Evolutionary conservation across 2,329 filamentous ascomycete genomes (phyloP), one percentile per base, ranked within the genome.

Genomic region (Bimuria novae-zelandiae): DNA sequence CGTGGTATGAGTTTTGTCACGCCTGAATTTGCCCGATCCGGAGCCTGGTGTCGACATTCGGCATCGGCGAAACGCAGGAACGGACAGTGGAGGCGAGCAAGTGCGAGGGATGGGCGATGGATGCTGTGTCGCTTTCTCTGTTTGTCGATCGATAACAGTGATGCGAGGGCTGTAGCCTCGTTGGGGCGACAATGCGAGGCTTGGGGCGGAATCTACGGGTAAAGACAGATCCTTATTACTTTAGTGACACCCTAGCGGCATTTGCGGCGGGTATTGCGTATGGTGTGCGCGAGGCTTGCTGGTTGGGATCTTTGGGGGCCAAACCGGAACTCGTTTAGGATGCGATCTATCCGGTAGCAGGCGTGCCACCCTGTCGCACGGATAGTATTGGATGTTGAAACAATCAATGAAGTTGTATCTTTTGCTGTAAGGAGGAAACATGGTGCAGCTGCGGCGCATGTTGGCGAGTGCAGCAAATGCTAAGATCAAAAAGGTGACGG

Each of bases 1-100:
- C 14, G 5, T 46, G 43, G 30, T 29, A 46, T 46, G 43, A 36
- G 30, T 27, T 36, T 36, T 46, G 43, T 46, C 43, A 46, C 43
- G 43, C 43, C 43, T 46, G 43, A 21, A 45, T 36, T 25, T 14
- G 30, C 43, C 43, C 7, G 21, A 25, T 27, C 25, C 7, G 29
- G 19, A 12, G n/a, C 17, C 19, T 8, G 11, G 36, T 21, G 12
- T 8, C 27, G 16, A 21, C 19, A 11, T 16, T 30, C 41, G 41
- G 41, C 8, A 7, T 21, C 41, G 41, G 41, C 27, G 41, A 44
- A 32, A 44, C 41, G 33, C 11, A n/a, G 4, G 21, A 4, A 4
- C 22, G 36, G 36, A 5, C 17, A 22, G 4, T 27, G 23, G 17
- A 27, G 22, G 22, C 10, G 12, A 5, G 8, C 5, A 25, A 16